Evolutionary conservation across 2,329 filamentous ascomycete species (phyloP).

Genomic region (Alternaria burnsii): DNA sequence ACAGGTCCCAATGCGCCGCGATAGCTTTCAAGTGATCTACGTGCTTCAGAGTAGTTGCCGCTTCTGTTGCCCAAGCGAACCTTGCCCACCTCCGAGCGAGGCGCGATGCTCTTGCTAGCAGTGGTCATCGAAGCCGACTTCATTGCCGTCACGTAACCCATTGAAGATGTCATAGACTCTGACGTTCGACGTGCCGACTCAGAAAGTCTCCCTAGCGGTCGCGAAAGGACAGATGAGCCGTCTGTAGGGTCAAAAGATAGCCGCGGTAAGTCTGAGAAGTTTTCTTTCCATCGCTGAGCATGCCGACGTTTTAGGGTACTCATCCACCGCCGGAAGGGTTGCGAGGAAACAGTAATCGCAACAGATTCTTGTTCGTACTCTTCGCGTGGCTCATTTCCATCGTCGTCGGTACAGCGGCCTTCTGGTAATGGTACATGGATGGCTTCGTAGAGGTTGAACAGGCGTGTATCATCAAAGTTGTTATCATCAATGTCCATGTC

Average conservation of each 20-base stretch:
- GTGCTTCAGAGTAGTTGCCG: conserved; percentile 66
- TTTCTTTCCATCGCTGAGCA: conserved; percentile 47
- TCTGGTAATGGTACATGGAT: conserved; percentile 41
- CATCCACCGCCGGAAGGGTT: conserved; percentile 77
- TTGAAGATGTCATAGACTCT: conserved; percentile 74
- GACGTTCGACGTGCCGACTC: conserved; percentile 51
- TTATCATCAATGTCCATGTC: conserved; percentile 24
- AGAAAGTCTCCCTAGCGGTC: conserved; percentile 14
- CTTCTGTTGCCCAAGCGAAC: conserved; percentile 66
- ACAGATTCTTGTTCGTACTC: conserved; percentile 6
- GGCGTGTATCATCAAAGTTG: conserved; percentile 28
- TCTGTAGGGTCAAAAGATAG: conserved; percentile 46
- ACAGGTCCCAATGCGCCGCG: conserved; percentile 54
- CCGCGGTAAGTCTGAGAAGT: conserved; percentile 45
- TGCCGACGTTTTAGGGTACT: conserved; percentile 70
- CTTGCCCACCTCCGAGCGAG: conserved; percentile 66
- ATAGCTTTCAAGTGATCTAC: conserved; percentile 68
- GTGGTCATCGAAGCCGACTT: conserved; percentile 84
- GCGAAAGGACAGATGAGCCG: conserved; percentile 17
- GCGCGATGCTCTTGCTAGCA: conserved; percentile 73
- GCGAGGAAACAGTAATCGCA: conserved; percentile 15
- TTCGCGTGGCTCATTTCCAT: conserved; percentile 14
- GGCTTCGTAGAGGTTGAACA: conserved; percentile 44
- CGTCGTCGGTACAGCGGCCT: conserved; percentile 32
- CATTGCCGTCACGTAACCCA: conserved; percentile 80